Base-by-base conservation (phyloP, 345 rosid genomes). In the Mangifera indica region DNA sequence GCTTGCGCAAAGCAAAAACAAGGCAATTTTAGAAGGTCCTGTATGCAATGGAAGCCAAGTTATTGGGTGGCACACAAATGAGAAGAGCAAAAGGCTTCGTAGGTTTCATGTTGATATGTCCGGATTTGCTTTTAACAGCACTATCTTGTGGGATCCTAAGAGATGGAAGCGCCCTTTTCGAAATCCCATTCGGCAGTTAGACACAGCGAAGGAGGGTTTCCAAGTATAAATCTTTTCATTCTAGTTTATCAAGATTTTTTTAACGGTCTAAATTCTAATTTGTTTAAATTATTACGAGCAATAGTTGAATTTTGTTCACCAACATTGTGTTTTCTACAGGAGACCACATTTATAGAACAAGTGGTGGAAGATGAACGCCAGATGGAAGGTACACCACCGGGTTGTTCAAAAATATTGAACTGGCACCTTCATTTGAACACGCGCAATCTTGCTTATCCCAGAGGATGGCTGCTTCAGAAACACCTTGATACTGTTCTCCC, bases 41-140 rank as follows among this genome's bases (percentile, higher is more conserved):
- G 86, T 94, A 22, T 94, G 97, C 85, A 88, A 90, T 42, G 88
- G 89, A 76, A 89, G 85, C 73, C 89, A 81, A 64, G 86, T 94
- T 75, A 82, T 86, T 57, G 98, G 98, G 58, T 94, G 98, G 97
- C 97, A 92, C 83, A 90, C 98, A 26, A 94, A 94, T 54, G 98
- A 94, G 74, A 94, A 89, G 81, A 94, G 97, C 68, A 94, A 84
- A 82, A 84, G 83, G 67, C 81, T 92, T 7, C 89, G 93, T 12
- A 84, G 97, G 78, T 94, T 92, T 83, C 97, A 94, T 68, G 93
- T 92, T 66, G 98, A 92, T 83, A 94, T 94, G 93, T 92, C 97
- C 0, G 98, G 98, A 32, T 94, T 92, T 83, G 97, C 98, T 73
- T 90, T 94, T 81, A 94, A 94, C 81, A 90, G 95, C 79, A 87